Evolutionary conservation across 1,284 basidiomycete genomes (phyloP), one percentile per base, ranked within the genome.

Genomic region (Rhodotorula sp.): DNA sequence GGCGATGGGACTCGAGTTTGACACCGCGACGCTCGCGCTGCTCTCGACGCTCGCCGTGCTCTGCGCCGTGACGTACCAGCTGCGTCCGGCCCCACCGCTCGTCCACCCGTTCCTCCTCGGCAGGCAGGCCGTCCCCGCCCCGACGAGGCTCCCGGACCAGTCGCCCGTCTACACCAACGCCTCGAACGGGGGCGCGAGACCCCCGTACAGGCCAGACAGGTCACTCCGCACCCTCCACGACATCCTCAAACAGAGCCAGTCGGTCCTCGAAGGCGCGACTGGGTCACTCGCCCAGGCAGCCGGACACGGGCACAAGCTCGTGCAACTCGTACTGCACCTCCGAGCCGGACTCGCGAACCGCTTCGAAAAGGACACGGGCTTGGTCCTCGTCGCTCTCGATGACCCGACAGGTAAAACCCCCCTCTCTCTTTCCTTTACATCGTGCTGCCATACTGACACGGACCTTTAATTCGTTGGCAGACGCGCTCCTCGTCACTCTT

Each of bases 41-140:
- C 26, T 55, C 26, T 55, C 54, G 26, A 52, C 55, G n/a, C 21
- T 38, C n/a, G 43, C 66, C 19, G 28, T 70, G n/a, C 66, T 66
- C 2, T 34, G 58, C 28, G 63, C 55, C 31, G 49, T 67, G 34
- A 59, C 28, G 34, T 56, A 62, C 62, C 48, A 59, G 21, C 55
- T 68, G 21, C 62, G 70, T 7, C 54, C 70, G 12, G 67, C 70
- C 14, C 74, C 74, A 48, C 68, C 72, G 31, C 72, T 68, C 15
- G 43, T 68, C 23, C 72, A 76, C 60, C 74, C 74, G n/a, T 71
- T 75, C 74, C 54, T 75, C 43, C 74, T 76, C 58, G 74, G 74
- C 26, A 34, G 70, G 3, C 74, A 76, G 64, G 59, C 60, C 16
- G 50, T 43, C 31, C 14, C 64, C 2, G 49, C 62, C 1, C 66